A percentile compares a stretch with the other conserved stretches of the same genome.
Evolutionary conservation across 345 rosid genomes (phyloP).

Genomic region (Gossypium herbaceum): DNA sequence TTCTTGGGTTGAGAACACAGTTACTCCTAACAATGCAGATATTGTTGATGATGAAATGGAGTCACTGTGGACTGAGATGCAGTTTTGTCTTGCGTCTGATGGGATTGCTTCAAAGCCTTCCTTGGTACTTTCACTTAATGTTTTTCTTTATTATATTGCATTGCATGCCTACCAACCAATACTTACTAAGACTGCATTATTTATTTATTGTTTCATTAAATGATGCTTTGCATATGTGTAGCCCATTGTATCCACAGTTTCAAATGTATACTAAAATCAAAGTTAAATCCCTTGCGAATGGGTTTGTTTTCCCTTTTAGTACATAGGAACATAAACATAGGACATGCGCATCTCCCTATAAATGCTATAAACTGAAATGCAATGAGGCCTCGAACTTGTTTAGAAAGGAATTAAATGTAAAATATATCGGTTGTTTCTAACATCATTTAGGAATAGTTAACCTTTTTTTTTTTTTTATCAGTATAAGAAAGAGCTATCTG

Average conservation of each 20-base stretch:
- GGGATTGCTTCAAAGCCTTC: background rate
- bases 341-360: background rate
- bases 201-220: background rate
- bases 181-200: background rate
- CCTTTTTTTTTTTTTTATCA: background rate
- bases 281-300: background rate
- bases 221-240: background rate
- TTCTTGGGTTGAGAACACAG: background rate
- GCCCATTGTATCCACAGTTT: background rate
- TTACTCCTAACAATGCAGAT: background rate
- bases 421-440: background rate
- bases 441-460: background rate
- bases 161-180: background rate
- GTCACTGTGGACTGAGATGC: conserved; percentile 1
- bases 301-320: background rate
- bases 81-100: background rate
- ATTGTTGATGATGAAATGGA: background rate
- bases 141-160: background rate
- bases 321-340: background rate
- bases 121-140: background rate
- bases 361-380: background rate
- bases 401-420: background rate
- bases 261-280: background rate
- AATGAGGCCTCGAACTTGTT: background rate
- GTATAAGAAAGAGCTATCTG: no score